Base-by-base conservation (phyloP, 2,329 filamentous ascomycete species). In the Mycosphaerella sp. region DNA sequence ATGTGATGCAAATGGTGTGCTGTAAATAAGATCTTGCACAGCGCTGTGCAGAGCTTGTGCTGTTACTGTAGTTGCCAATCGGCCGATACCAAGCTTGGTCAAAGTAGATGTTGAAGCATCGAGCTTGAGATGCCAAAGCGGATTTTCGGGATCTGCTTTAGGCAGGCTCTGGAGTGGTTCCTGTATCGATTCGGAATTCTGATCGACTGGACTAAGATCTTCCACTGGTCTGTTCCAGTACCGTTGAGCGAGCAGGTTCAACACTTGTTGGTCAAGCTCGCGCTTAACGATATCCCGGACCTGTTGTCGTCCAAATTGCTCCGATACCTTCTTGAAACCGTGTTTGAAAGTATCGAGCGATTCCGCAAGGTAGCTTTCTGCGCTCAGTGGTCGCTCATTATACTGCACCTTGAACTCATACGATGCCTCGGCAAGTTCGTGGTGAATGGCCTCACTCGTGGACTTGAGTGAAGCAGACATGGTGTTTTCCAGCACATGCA, bases 331-430 rank as follows among this genome's bases (percentile, higher is more conserved):
- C 67, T 95, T 96, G 73, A 98, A 98, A 0, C 89, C 88, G 69
- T 97, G 94, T 71, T 98, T 98, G 78, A 98, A 97, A 16, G 85
- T 84, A 68, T 98, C 93, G 3, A 98, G 75, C 59, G 87, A 95
- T 69, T 97, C 93, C 1, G 93, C 93, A 35, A 98, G 79, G 66
- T 98, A 98, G 3, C 91, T 95, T 67, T 98, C 93, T 1, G 93
- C 93, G 44, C 89, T 95, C 32, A 98, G 75, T 1, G 91, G 89
- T 6, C 93, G 84, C 67, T 98, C 93, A 64, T 98, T 98, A 73
- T 98, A 98, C 69, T 98, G 94, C 4, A 98, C 93, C 69, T 98
- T 98, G 77, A 95, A 98, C 70, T 98, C 91, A 66, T 98, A 98
- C 0, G 88, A 91, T 2, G 93, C 90, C 70, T 98, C 93, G 64